Evolutionary conservation across 768 basidiomycete species (phyloP).

Genomic region (Suillus luteus): DNA sequence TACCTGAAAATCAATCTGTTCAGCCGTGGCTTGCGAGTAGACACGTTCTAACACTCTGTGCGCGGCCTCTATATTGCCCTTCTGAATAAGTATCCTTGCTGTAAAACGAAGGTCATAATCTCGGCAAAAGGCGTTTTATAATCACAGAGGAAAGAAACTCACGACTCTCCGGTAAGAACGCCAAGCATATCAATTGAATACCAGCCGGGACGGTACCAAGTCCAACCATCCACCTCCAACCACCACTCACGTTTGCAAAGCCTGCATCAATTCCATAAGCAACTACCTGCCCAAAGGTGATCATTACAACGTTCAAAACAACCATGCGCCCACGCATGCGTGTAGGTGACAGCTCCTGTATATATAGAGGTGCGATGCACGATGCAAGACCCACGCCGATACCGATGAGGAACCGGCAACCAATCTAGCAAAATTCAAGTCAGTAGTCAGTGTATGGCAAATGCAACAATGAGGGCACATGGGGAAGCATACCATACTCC

Average conservation of each 20-base stretch:
- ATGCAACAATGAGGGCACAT: not conserved
- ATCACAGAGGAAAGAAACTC: constrained; percentile 29
- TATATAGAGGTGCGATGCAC: constrained; percentile 80
- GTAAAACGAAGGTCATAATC: not conserved
- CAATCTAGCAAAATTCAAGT: constrained; percentile 45
- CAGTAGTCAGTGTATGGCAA: not conserved
- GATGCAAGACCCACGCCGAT: constrained; percentile 74
- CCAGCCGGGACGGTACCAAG: constrained; percentile 70
- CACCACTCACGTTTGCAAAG: constrained; percentile 55
- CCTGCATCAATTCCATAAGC: constrained; percentile 75
- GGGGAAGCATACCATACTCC: constrained; percentile 57
- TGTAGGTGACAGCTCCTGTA: constrained; percentile 81
- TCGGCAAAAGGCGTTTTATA: not conserved
- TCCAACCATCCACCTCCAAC: constrained; percentile 88
- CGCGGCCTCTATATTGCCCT: constrained; percentile 53
- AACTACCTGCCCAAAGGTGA: constrained; percentile 79
- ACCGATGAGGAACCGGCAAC: constrained; percentile 74
- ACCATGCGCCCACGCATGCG: constrained; percentile 76
- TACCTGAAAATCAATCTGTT: constrained; percentile 70
- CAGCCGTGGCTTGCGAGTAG: constrained; percentile 64
- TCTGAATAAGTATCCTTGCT: constrained; percentile 68
- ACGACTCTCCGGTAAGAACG: constrained; percentile 81
- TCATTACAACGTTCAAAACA: constrained; percentile 79
- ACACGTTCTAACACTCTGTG: constrained; percentile 60
- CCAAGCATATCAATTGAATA: constrained; percentile 59